Evolutionary conservation across 441 rosid genomes (phyloP).

Genomic region (Erodium chrysanthum): DNA sequence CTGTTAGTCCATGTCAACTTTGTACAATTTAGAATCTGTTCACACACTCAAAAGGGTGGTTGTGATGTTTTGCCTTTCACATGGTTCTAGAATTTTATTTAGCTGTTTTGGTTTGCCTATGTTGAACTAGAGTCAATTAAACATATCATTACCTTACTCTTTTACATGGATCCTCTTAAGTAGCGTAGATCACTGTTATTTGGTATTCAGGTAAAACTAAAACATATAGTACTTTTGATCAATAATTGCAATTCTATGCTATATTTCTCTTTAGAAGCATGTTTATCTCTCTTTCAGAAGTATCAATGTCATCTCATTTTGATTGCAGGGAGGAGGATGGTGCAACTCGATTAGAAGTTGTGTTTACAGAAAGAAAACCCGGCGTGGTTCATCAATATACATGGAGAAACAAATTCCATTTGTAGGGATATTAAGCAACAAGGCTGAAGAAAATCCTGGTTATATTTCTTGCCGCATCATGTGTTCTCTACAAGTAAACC

Average conservation of each 20-base stretch:
- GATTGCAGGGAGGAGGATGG: constrained; percentile 76
- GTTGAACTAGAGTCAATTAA: too few species aligned
- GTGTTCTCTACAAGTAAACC: background rate
- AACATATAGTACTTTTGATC: background rate
- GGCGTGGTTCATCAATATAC: constrained; percentile 55
- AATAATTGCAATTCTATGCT: background rate
- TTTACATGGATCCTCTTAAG: too few species aligned
- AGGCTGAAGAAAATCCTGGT: constrained; percentile 57
- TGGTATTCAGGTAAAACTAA: too few species aligned
- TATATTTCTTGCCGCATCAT: background rate
- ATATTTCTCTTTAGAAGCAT: background rate
- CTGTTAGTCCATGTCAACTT: too few species aligned
- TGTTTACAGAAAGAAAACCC: constrained; percentile 54
- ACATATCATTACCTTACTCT: too few species aligned
- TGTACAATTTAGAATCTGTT: too few species aligned
- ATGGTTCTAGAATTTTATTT: too few species aligned
- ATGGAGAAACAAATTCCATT: constrained; percentile 57
- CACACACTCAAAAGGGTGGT: too few species aligned
- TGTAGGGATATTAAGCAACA: constrained; percentile 59
- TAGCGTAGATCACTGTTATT: background rate
- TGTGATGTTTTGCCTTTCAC: too few species aligned
- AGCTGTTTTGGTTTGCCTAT: too few species aligned
- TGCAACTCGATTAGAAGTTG: constrained; percentile 46
- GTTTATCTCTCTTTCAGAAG: constrained; percentile 3
- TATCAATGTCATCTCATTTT: background rate